Evolutionary conservation across 2,329 filamentous ascomycete genomes (phyloP), one percentile per base, ranked within the genome.

Genomic region (Penicillium sp.): DNA sequence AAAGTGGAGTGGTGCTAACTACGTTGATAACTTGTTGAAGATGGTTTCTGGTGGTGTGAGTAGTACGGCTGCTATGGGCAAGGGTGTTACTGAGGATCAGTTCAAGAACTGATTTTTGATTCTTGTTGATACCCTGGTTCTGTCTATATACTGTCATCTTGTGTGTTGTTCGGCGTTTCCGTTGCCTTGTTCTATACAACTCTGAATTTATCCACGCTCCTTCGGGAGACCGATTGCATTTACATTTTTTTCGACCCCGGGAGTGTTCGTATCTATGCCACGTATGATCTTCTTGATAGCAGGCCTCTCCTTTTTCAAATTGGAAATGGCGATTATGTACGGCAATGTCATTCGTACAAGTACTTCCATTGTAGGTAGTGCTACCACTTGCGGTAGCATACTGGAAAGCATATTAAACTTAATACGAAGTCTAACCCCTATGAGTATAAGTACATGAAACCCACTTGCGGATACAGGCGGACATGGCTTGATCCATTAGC

Each of bases 81-180:
- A 92, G 79, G 94, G 94, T 55, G 94, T 99, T 55, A 99, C 94
- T 1, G 94, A 99, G 81, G 92, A 97, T 69, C 94, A 99, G 78
- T 99, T 99, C 75, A 88, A 92, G 67, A 55, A 64, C 48, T 76
- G 59, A 69, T 27, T 47, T 55, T 21, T 9, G 42, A 16, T 24
- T 43, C 21, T 24, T 48, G 53, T 44, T 53, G 39, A 53, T 55
- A 46, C 53, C 51, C 51, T 50, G 14, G 40, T 22, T 50, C 31
- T 45, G n/a, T 29, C 21, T 24, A 11, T 48, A 56, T 48, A 52
- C 57, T 54, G 49, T 53, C 32, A 48, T 58, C 48, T 51, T 40
- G 49, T 49, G 39, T 45, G 21, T 53, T 48, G 49, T 45, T 45
- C 45, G 51, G 57, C 54, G 54, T 55, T 60, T 52, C 31, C 50